phyloP scores from a whole-genome alignment of 1,139 yeast species.

The Sugiyamaella neomexicana region DNA sequence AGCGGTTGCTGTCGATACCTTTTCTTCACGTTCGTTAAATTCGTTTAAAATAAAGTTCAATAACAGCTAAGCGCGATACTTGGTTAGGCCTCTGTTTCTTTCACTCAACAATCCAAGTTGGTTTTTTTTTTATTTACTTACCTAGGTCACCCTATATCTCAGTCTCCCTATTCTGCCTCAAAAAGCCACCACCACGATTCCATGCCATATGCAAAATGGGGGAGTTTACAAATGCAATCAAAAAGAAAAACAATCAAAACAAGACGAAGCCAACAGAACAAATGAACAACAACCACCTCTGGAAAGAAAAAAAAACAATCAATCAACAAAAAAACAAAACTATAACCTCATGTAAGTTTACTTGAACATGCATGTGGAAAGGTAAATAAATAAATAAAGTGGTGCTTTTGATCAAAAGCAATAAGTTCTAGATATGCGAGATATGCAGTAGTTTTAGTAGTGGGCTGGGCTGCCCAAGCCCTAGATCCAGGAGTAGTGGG shows the following conservation, averaged over 20 bases:
- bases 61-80: background rate
- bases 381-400: constrained; percentile 10
- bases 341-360: constrained; percentile 13
- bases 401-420: constrained; percentile 8
- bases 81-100: background rate
- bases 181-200: too few species aligned
- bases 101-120: too few species aligned
- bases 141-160: too few species aligned
- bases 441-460: background rate
- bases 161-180: too few species aligned
- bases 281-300: background rate
- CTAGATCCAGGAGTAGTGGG: constrained; percentile 1
- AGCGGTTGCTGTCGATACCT: background rate
- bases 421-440: constrained; percentile 7
- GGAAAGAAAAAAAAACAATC: constrained; percentile 4
- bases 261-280: background rate
- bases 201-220: too few species aligned
- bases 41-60: background rate
- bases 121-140: too few species aligned
- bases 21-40: background rate
- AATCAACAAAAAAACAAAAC: background rate
- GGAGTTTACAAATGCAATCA: background rate
- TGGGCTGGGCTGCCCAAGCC: background rate
- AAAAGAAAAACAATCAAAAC: background rate
- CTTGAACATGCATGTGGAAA: constrained; percentile 11